A percentile compares a stretch with the other conserved stretches of the same genome.
Evolutionary conservation across 106 monocot genomes (phyloP).

Genomic region (Narthecium ossifragum): DNA sequence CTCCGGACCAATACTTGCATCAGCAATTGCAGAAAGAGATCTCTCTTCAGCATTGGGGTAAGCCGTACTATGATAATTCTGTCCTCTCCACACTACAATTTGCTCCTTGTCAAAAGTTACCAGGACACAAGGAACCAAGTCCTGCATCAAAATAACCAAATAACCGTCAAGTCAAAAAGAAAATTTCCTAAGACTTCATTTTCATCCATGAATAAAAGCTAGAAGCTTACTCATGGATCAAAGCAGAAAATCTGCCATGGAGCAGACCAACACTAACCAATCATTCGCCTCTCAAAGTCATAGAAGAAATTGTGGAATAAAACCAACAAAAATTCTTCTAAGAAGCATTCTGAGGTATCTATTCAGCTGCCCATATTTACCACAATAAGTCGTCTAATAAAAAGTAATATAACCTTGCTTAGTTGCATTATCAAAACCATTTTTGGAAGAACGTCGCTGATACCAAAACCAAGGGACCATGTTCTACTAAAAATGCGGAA

Average conservation of each 20-base stretch:
- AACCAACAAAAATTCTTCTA: background rate
- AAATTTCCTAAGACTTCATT: no score
- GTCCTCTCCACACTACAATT: slow-evolving; percentile 88
- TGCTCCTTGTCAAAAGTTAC: slow-evolving; percentile 95
- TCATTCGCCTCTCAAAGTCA: background rate
- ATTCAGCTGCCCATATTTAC: no score
- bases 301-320: background rate
- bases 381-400: no score
- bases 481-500: no score
- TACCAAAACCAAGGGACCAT: no score
- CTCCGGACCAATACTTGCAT: background rate
- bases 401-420: no score
- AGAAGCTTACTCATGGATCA: background rate
- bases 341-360: no score
- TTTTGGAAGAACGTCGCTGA: no score
- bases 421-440: no score
- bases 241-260: background rate
- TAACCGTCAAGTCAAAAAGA: background rate
- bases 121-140: slow-evolving; percentile 78
- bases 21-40: slow-evolving; percentile 2
- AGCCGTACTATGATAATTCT: slow-evolving; percentile 15
- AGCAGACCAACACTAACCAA: no score
- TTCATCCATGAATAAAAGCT: background rate
- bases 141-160: slow-evolving; percentile 36
- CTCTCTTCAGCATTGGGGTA: slow-evolving; percentile 7